These are phyloP conservation scores for Elongisporangium anandrum DNA, from an alignment of 352 stramenopile genomes.

Conservation along the genomic window DNA sequence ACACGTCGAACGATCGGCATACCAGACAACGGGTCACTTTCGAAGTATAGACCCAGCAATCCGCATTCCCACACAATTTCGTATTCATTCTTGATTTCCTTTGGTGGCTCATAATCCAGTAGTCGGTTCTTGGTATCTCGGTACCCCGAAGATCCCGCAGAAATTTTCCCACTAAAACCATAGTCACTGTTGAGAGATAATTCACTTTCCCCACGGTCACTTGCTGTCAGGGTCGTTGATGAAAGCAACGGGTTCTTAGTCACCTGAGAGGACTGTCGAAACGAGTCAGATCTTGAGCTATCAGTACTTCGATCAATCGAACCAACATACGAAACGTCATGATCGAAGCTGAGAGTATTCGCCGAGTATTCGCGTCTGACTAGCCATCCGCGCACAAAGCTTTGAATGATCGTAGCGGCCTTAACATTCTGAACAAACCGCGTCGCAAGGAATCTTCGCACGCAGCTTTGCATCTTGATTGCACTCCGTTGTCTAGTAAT, in stretches of 20 bases:
- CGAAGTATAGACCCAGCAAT: constrained; percentile 79
- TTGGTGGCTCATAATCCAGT: constrained; percentile 56
- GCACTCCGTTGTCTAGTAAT: constrained; percentile 36
- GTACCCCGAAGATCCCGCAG: constrained; percentile 15
- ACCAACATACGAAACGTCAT: constrained; percentile 71
- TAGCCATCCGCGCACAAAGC: constrained; percentile 77
- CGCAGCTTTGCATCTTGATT: constrained; percentile 43
- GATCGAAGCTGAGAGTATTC: constrained; percentile 76
- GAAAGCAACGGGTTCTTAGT: constrained; percentile 40
- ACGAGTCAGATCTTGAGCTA: constrained; percentile 44
- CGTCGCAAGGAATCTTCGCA: constrained; percentile 40
- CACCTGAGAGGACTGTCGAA: background rate
- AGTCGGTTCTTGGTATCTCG: constrained; percentile 58
- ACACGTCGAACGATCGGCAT: constrained; percentile 87
- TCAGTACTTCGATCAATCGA: constrained; percentile 47
- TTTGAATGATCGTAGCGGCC: constrained; percentile 62
- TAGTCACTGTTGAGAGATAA: constrained; percentile 30
- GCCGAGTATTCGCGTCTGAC: constrained; percentile 72
- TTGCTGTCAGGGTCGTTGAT: constrained; percentile 46
- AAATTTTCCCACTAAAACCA: background rate
- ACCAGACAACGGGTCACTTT: constrained; percentile 70
- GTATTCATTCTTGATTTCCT: constrained; percentile 75
- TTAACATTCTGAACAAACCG: constrained; percentile 36
- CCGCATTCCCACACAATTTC: constrained; percentile 87
- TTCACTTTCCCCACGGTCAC: constrained; percentile 43